Base-by-base conservation (phyloP, 495 filamentous ascomycete genomes). In the Hypoxylon intermedium region DNA sequence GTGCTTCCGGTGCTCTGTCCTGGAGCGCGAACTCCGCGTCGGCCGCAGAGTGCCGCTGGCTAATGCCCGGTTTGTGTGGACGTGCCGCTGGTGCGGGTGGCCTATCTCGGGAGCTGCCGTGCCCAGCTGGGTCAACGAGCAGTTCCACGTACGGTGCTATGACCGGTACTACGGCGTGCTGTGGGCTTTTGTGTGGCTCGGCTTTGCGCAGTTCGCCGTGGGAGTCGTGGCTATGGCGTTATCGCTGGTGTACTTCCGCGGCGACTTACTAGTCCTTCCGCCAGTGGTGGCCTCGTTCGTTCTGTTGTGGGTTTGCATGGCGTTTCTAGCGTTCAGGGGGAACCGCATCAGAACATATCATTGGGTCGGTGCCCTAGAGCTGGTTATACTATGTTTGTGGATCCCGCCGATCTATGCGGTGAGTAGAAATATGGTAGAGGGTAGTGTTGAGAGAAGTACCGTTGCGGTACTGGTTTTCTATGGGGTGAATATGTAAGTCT, bases 261-360 rank as follows among this genome's bases (percentile, higher is more conserved):
- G 55, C 13, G 28, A 44, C 0, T 0, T 23, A 2, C 7, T 68
- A 50, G 62, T 71, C 2, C 68, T 74, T 58, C 67, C 46, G 9
- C 70, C 72, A 2, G 58, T 60, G 0, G 44, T 74, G 47, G 71
- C 71, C 9, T 63, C 62, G 1, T 74, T 74, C 40, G 16, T 72
- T 12, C 37, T 72, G 5, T 46, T 71, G 4, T 74, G 70, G 72
- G 23, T 68, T 4, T 67, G 61, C 34, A 4, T 37, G 34, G 34
- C 34, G 34, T 13, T 15, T 15, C n/a, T 37, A 11, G 34, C 42
- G 0, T 48, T 67, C 41, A 46, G 67, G 6, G 63, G 60, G 5
- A 60, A 59, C 31, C 37, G 26, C 13, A 13, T 26, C 11, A 23
- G 58, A 18, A 67, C 65, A 5, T 69, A 69, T 26, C 44, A 54